These are phyloP conservation scores for Microstegium vimineum DNA, from an alignment of 176 grass and related monocot genomes.

Conservation along the genomic window DNA sequence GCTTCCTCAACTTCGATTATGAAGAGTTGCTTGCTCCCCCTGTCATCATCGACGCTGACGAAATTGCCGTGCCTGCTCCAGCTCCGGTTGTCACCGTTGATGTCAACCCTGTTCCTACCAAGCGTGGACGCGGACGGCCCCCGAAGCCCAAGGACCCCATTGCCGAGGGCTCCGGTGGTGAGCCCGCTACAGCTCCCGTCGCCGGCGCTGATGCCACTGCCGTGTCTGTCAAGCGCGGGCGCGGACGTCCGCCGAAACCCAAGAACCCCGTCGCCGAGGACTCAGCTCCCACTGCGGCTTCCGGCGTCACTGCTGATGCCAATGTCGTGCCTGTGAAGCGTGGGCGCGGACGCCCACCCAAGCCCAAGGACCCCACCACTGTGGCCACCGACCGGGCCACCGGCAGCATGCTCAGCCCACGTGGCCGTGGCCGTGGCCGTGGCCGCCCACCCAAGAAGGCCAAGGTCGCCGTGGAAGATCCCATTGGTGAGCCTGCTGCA, in stretches of 20 bases:
- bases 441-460: conserved; percentile 50
- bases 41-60: neutral
- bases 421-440: neutral
- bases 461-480: neutral
- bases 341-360: conserved; percentile 68
- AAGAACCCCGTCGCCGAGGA: neutral
- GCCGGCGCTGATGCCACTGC: neutral
- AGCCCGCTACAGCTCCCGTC: neutral
- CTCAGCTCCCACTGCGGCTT: neutral
- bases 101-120: neutral
- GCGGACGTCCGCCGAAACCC: conserved; percentile 55
- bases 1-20: too few relatives aligned
- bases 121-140: conserved; percentile 64
- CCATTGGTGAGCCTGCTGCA: neutral
- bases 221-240: conserved; percentile 20
- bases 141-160: conserved; percentile 45
- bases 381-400: neutral
- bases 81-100: neutral
- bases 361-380: conserved; percentile 26
- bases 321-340: conserved; percentile 38
- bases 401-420: conserved; percentile 2
- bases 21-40: neutral
- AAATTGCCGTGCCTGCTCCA: neutral
- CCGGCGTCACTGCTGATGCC: neutral
- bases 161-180: neutral